These are phyloP conservation scores for Entonaema liquescens DNA, from an alignment of 495 filamentous ascomycete species.

Conservation along the genomic window DNA sequence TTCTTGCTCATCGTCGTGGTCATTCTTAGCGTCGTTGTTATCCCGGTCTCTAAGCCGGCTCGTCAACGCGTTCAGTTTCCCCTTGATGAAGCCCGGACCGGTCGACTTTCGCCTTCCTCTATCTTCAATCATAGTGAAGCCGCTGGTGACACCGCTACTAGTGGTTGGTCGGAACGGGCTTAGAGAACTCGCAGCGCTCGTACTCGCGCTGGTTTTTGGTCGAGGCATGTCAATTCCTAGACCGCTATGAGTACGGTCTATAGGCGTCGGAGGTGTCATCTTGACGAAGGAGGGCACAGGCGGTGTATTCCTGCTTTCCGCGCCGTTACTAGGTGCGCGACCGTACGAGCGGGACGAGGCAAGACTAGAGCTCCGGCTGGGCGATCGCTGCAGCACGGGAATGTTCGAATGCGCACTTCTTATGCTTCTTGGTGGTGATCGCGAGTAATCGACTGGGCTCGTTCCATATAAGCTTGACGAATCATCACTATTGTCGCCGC, in stretches of 20 bases:
- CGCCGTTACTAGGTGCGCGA: conserved; percentile 14
- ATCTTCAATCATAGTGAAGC: conserved; percentile 22
- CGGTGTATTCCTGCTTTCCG: conserved; percentile 22
- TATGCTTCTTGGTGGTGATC: conserved; percentile 57
- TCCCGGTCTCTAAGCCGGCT: conserved; percentile 51
- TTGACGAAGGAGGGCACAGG: conserved; percentile 50
- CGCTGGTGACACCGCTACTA: conserved; percentile 3
- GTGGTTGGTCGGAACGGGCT: conserved; percentile 33
- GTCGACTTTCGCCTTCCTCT: conserved; percentile 38
- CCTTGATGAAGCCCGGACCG: conserved; percentile 48
- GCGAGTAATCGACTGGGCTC: conserved; percentile 60
- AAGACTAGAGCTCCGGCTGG: conserved; percentile 57
- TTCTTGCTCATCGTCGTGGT: conserved; percentile 28
- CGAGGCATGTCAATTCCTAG: conserved; percentile 42
- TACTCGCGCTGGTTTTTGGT: conserved; percentile 42
- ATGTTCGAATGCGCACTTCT: conserved; percentile 52
- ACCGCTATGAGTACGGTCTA: conserved; percentile 43
- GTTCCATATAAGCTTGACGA: conserved; percentile 56
- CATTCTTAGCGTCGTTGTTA: conserved; percentile 31
- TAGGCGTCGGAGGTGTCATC: conserved; percentile 53
- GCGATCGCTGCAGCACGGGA: conserved; percentile 48
- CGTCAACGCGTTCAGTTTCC: conserved; percentile 51
- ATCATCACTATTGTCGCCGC: conserved; percentile 59
- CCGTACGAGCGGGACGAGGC: conserved; percentile 55
- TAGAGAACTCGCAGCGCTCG: conserved; percentile 29